Percentiles rank a stretch among this genome's conserved stretches.
Evolutionary conservation across 768 basidiomycete species (phyloP).

Genomic region (Boletus subcaerulescens): DNA sequence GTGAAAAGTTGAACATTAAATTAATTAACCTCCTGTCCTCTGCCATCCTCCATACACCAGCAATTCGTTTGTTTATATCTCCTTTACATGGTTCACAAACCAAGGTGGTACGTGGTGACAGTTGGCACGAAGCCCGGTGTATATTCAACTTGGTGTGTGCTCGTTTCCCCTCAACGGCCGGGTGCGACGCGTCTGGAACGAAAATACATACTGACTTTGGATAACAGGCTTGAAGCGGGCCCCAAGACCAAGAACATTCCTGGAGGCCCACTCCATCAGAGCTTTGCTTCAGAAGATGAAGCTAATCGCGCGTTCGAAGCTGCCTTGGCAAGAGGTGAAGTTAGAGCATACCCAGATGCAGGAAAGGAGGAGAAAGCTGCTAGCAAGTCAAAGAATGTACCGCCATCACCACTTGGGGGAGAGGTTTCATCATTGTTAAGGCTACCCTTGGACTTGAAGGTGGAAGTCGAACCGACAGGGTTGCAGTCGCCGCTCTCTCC

Average conservation of each 20-base stretch:
- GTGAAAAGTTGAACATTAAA: constrained; percentile 22
- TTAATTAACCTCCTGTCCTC: constrained; percentile 24
- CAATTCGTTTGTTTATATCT: background rate
- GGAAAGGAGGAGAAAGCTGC: background rate
- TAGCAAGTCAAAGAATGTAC: constrained; percentile 4
- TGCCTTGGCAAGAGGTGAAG: constrained; percentile 29
- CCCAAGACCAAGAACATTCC: constrained; percentile 43
- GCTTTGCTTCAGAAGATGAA: constrained; percentile 42
- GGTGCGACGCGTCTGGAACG: constrained; percentile 7
- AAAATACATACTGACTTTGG: constrained; percentile 28
- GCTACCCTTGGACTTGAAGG: constrained; percentile 6
- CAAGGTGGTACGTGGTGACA: constrained; percentile 30
- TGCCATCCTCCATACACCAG: background rate
- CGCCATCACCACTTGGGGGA: constrained; percentile 15
- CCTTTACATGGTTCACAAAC: constrained; percentile 14
- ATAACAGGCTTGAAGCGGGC: constrained; percentile 44
- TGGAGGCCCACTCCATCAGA: constrained; percentile 40
- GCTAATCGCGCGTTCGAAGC: constrained; percentile 35
- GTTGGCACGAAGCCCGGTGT: constrained; percentile 29
- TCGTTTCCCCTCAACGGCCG: background rate
- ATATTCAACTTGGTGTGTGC: constrained; percentile 27
- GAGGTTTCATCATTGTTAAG: constrained; percentile 16
- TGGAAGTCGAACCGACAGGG: background rate
- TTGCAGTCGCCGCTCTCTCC: constrained; percentile 1
- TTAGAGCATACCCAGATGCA: constrained; percentile 13